Evolutionary conservation across 345 rosid species (phyloP).

Genomic region (Theobroma cacao): DNA sequence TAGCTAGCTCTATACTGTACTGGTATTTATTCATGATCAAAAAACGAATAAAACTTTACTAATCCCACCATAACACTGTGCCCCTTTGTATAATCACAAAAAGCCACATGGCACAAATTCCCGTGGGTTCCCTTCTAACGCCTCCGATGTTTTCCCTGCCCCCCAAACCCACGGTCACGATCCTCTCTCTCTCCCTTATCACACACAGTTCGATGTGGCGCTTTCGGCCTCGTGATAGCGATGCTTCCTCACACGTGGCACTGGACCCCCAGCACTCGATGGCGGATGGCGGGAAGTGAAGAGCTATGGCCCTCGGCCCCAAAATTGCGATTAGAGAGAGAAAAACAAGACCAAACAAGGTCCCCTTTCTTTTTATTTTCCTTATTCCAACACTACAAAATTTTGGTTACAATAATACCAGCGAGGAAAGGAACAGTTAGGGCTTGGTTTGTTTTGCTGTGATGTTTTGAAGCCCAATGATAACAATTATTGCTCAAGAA

Average conservation of each 20-base stretch:
- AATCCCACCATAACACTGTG: slow-evolving; percentile 19
- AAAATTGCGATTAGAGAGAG: no score
- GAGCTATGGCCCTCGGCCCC: background rate
- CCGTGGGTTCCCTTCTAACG: slow-evolving; percentile 26
- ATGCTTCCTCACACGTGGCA: slow-evolving; percentile 33
- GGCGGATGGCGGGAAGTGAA: slow-evolving; percentile 45
- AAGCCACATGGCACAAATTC: slow-evolving; percentile 26
- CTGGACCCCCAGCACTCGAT: slow-evolving; percentile 21
- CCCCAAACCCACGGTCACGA: slow-evolving; percentile 33
- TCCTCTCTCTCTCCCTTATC: slow-evolving; percentile 4
- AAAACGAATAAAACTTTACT: slow-evolving; percentile 7
- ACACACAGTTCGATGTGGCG: slow-evolving; percentile 40
- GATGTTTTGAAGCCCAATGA: slow-evolving; percentile 2
- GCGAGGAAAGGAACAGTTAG: background rate
- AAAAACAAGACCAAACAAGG: background rate
- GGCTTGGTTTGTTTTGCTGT: background rate
- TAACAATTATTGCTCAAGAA: background rate
- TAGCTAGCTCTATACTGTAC: no score
- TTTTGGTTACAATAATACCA: background rate
- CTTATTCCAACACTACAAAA: background rate
- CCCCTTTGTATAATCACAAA: background rate
- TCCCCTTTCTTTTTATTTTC: background rate
- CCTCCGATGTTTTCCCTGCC: background rate
- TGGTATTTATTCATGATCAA: background rate
- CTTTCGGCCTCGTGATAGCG: slow-evolving; percentile 57